Percentiles rank a stretch among this genome's conserved stretches.
Evolutionary conservation across 176 grass and related monocot species (phyloP).

Genomic region (Carex cristatella): DNA sequence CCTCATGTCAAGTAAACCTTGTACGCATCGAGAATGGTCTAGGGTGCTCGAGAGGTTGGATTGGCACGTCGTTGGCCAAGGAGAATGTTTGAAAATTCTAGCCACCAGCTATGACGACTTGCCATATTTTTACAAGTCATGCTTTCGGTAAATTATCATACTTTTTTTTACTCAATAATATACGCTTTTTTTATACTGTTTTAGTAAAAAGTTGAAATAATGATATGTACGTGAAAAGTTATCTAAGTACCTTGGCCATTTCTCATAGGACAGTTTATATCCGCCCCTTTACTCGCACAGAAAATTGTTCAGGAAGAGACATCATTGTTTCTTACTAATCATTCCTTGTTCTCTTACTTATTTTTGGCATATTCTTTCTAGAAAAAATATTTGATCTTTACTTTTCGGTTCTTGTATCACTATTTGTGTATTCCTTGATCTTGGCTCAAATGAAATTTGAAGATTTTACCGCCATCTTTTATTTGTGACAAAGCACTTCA

Average conservation of each 20-base stretch:
- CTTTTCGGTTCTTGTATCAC: too few relatives aligned
- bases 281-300: too few relatives aligned
- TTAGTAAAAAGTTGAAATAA: not conserved
- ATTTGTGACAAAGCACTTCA: not conserved
- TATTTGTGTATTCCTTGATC: too few relatives aligned
- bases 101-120: not conserved
- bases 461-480: not conserved
- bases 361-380: too few relatives aligned
- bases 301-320: too few relatives aligned
- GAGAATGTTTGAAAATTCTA: not conserved
- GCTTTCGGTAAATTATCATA: not conserved
- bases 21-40: not conserved
- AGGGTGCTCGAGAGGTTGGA: not conserved
- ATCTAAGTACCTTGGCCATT: not conserved
- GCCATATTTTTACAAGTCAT: not conserved
- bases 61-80: not conserved
- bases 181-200: too few relatives aligned
- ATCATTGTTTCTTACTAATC: too few relatives aligned
- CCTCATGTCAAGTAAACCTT: not conserved
- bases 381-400: too few relatives aligned
- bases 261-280: not conserved
- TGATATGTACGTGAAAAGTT: not conserved
- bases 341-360: too few relatives aligned
- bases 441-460: not conserved
- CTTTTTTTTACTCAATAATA: not conserved